Base-by-base conservation (phyloP, 768 basidiomycete species). In the Pleurotus pulmonarius region DNA sequence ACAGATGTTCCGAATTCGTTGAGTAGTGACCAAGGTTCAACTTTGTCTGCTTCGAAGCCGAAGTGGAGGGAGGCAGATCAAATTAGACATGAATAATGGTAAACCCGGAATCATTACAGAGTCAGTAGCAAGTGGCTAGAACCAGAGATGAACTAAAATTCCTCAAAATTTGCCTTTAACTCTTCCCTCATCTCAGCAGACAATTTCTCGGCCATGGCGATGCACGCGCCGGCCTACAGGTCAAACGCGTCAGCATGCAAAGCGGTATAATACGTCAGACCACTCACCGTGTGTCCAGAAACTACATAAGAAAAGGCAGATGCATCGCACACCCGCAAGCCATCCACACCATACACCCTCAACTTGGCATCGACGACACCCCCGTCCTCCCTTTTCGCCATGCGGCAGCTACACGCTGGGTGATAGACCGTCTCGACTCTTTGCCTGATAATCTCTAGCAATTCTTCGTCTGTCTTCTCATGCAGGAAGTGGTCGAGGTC, bases 381-480 rank as follows among this genome's bases (percentile, higher is more conserved):
- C 4, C 69, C 65, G 24, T 73, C 67, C 16, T 66, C 67, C 8
- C 63, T 60, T 15, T 74, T 72, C 11, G 76, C 76, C 76, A 79
- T 80, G 20, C 76, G 69, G 54, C 77, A 78, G 8, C 76, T 77
- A 55, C 73, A 68, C 9, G 73, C 58, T 0, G 78, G 77, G 60
- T 80, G 79, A 56, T 79, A 79, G 29, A 78, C 60, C 1, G 78
- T 80, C 59, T 79, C 75, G 4, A 75, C 70, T 13, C 77, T 70
- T 46, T 71, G 69, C 26, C 66, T 67, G 18, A 78, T 67, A 15
- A 75, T 57, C n/a, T 70, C 69, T 46, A 72, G 67, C 12, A 80
- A 61, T 29, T 76, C 74, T 39, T 65, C 68, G 56, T 80, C 73
- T 3, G 69, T 67, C 55, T 71, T 73, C 22, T 67, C 59, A 53